Evolutionary conservation across 1,284 basidiomycete genomes (phyloP).

Genomic region (Caloboletus inedulis): DNA sequence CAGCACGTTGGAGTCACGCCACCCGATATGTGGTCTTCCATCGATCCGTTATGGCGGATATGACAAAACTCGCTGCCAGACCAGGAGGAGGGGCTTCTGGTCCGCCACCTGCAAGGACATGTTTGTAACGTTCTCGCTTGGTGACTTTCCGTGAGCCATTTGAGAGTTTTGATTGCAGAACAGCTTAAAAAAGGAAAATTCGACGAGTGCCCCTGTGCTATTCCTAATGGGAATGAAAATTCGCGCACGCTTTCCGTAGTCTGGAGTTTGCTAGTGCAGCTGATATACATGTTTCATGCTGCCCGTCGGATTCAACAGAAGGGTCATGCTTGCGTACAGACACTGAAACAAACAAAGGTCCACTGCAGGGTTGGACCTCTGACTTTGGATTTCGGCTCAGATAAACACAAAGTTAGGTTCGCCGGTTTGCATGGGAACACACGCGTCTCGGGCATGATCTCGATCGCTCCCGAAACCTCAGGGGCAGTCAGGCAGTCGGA

Average conservation of each 20-base stretch:
- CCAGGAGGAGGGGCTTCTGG: not conserved
- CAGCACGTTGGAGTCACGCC: not conserved
- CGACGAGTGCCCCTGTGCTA: not conserved
- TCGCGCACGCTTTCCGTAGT: not conserved
- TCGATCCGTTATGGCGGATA: not conserved
- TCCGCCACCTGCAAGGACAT: not conserved
- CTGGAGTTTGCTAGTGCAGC: not conserved
- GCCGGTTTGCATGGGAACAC: slow-evolving; percentile 6
- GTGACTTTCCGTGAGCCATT: not conserved
- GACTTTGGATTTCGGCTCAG: not conserved
- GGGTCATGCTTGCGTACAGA: not conserved
- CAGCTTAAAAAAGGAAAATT: not conserved
- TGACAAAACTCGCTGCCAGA: not conserved
- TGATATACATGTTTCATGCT: not conserved
- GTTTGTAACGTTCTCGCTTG: not conserved
- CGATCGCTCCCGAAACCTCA: slow-evolving; percentile 7
- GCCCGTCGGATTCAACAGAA: not conserved
- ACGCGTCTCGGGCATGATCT: not conserved
- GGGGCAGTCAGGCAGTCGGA: slow-evolving; percentile 11
- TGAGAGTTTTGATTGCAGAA: not conserved
- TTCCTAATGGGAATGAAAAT: not conserved
- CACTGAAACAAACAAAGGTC: not conserved
- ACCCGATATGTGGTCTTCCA: not conserved
- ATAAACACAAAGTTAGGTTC: slow-evolving; percentile 25
- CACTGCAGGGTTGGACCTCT: not conserved